Evolutionary conservation across 78 protist species (phyloP).

Genomic region (Cyanophora paradoxa): DNA sequence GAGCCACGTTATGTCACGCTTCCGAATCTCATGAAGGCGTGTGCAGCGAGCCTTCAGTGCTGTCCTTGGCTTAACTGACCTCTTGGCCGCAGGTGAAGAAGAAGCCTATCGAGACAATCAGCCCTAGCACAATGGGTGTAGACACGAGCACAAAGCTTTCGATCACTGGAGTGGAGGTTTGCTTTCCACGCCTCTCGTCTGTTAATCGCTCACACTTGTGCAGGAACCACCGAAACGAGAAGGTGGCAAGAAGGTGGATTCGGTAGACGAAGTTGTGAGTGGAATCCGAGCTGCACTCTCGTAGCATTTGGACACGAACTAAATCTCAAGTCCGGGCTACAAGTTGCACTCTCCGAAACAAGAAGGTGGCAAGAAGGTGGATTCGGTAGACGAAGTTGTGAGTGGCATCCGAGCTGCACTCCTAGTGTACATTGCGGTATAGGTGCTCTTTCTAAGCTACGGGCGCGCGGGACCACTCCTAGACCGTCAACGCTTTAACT

Average conservation of each 20-base stretch:
- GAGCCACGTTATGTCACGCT: conserved; percentile 93
- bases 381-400: conserved; percentile 61
- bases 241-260: conserved; percentile 47
- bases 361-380: conserved; percentile 47
- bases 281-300: no score
- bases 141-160: background rate
- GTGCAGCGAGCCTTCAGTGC: background rate
- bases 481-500: no score
- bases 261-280: conserved; percentile 69
- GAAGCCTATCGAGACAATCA: conserved; percentile 63
- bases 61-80: background rate
- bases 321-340: no score
- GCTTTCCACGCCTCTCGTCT: background rate
- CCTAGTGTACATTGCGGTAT: no score
- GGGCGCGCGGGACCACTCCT: no score
- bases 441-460: no score
- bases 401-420: no score
- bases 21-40: conserved; percentile 81
- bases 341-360: conserved; percentile 18
- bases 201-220: background rate
- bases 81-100: conserved; percentile 73
- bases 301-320: no score
- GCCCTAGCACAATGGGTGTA: conserved; percentile 28
- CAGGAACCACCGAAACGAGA: conserved; percentile 5
- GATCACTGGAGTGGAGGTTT: background rate